Conservation (phyloP, 116 monocot species). For the Phalaenopsis hybrid region DNA sequence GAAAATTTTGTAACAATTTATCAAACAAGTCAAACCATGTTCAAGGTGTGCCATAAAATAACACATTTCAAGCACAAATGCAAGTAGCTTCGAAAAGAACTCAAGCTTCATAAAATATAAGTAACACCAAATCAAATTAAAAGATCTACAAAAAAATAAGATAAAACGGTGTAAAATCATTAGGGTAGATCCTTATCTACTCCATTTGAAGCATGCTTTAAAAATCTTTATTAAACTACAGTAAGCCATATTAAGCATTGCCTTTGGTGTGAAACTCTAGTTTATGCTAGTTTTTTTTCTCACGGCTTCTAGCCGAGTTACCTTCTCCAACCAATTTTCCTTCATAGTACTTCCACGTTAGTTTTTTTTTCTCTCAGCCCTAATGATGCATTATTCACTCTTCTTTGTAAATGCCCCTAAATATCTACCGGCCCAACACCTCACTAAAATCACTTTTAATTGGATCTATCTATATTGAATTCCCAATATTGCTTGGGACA, state of each 20-base stretch:
- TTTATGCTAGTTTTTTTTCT: neutral
- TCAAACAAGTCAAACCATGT: neutral
- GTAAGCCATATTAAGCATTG: neutral
- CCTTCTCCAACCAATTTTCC: too few relatives aligned
- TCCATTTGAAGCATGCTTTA: neutral
- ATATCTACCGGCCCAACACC: neutral
- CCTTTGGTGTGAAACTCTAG: conserved; percentile 1
- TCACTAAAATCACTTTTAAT: neutral
- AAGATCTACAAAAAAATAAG: too few relatives aligned
- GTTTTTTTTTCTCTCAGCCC: neutral
- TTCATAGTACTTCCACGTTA: too few relatives aligned
- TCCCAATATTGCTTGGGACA: neutral
- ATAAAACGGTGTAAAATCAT: neutral
- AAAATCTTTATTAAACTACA: neutral
- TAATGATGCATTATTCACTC: neutral
- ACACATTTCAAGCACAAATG: neutral
- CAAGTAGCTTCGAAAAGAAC: neutral
- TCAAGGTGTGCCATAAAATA: neutral
- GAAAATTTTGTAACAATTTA: neutral
- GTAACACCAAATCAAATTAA: too few relatives aligned
- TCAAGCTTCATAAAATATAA: too few relatives aligned
- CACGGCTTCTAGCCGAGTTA: neutral
- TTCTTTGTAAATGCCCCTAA: neutral
- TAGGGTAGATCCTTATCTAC: neutral
- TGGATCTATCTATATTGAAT: neutral